These are phyloP conservation scores for Torulaspora indica DNA, from an alignment of 805 yeast genomes.

Conservation along the genomic window DNA sequence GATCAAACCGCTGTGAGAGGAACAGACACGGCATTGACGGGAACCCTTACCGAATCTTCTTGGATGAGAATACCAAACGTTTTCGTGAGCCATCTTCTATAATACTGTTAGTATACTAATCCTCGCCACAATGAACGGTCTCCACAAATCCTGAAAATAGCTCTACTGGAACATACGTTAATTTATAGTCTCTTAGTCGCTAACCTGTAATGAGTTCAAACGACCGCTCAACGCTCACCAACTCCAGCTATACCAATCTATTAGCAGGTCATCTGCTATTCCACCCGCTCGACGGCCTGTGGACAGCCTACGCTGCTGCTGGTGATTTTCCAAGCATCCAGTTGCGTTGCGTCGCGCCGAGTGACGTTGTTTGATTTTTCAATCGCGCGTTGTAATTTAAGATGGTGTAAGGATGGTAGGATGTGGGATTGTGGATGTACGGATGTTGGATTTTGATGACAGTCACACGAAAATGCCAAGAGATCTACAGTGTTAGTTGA, in stretches of 20 bases:
- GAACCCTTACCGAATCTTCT: constrained; percentile 99
- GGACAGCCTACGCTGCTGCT: not conserved
- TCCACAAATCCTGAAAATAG: not conserved
- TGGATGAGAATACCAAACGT: constrained; percentile 99
- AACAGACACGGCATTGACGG: constrained; percentile 99
- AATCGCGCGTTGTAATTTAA: no score
- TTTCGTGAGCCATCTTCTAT: constrained; percentile 95
- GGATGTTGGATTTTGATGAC: constrained; percentile 7
- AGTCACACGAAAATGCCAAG: not conserved
- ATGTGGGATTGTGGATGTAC: not conserved
- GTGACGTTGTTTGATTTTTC: not conserved
- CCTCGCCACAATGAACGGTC: no score
- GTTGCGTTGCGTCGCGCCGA: not conserved
- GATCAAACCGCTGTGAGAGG: constrained; percentile 98
- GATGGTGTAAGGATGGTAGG: not conserved
- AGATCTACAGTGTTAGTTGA: not conserved
- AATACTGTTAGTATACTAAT: constrained; percentile 8
- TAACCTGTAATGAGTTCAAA: constrained; percentile 1
- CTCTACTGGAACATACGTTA: constrained; percentile 14
- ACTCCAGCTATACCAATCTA: not conserved
- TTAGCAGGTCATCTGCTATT: not conserved
- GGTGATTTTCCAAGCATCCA: not conserved
- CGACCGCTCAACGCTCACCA: not conserved
- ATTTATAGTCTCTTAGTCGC: constrained; percentile 19
- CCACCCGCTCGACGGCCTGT: not conserved